These are phyloP conservation scores for Geranomyces variabilis DNA, from an alignment of 192 early-diverging fungal genomes.

Conservation along the genomic window DNA sequence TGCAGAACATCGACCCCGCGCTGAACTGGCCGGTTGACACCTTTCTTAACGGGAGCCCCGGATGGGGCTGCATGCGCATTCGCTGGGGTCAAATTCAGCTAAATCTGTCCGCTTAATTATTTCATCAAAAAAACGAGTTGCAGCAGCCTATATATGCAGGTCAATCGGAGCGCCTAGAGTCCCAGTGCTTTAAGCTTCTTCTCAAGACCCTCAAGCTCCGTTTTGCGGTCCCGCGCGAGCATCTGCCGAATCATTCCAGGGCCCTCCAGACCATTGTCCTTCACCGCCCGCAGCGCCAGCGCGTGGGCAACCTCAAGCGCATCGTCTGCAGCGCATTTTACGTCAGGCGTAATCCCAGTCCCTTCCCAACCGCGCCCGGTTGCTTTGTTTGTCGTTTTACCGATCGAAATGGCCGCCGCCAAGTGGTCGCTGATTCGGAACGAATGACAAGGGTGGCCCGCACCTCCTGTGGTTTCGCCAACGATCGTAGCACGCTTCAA, in stretches of 20 bases:
- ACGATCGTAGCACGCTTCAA: not conserved
- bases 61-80: too few relatives aligned
- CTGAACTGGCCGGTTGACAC: too few relatives aligned
- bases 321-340: not conserved
- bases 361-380: constrained; percentile 11
- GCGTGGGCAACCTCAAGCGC: constrained; percentile 13
- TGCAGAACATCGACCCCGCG: too few relatives aligned
- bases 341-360: not conserved
- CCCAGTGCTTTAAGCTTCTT: not conserved
- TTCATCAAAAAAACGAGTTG: too few relatives aligned
- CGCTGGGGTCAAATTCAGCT: too few relatives aligned
- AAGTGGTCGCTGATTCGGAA: not conserved
- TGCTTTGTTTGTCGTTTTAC: not conserved
- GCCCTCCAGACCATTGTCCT: not conserved
- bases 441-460: not conserved
- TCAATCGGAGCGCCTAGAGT: too few relatives aligned
- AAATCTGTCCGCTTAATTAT: too few relatives aligned
- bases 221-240: not conserved
- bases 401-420: not conserved
- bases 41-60: too few relatives aligned
- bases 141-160: too few relatives aligned
- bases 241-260: not conserved
- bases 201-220: constrained; percentile 5
- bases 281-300: constrained; percentile 4
- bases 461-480: constrained; percentile 1